These are phyloP conservation scores for Phylloboletellus chloephorus DNA, from an alignment of 1,284 basidiomycete genomes.

Conservation along the genomic window DNA sequence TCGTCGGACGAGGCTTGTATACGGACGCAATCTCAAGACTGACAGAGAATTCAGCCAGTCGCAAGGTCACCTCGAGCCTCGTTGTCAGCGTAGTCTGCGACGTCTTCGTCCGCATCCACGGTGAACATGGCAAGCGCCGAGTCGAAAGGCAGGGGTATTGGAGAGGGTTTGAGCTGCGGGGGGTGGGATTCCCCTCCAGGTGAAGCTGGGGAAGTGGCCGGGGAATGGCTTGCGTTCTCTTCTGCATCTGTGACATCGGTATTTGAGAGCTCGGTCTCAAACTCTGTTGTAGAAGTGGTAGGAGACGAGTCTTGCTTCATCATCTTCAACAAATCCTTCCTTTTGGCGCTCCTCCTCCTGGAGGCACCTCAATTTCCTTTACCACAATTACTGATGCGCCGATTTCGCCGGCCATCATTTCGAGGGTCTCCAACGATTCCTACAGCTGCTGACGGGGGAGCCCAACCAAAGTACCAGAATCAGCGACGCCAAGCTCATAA, in stretches of 20 bases:
- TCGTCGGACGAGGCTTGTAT: slow-evolving; percentile 64
- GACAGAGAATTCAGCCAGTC: slow-evolving; percentile 33
- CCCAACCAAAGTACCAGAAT: slow-evolving; percentile 82
- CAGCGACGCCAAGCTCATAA: slow-evolving; percentile 87
- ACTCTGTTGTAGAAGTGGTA: slow-evolving; percentile 38
- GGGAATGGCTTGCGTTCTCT: slow-evolving; percentile 27
- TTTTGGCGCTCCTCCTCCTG: slow-evolving; percentile 28
- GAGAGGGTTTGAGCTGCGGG: not conserved
- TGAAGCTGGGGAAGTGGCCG: slow-evolving; percentile 4
- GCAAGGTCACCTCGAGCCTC: slow-evolving; percentile 17
- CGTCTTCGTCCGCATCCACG: slow-evolving; percentile 44
- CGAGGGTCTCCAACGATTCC: slow-evolving; percentile 74
- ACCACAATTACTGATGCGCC: slow-evolving; percentile 85
- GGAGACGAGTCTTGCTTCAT: slow-evolving; percentile 21
- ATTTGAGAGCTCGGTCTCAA: slow-evolving; percentile 27
- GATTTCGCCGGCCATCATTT: slow-evolving; percentile 89
- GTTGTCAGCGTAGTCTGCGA: slow-evolving; percentile 18
- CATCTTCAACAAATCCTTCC: slow-evolving; percentile 19
- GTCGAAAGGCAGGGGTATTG: slow-evolving; percentile 11
- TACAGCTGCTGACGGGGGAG: slow-evolving; percentile 73
- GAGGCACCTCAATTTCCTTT: slow-evolving; percentile 76
- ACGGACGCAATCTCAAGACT: slow-evolving; percentile 65
- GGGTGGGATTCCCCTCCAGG: not conserved
- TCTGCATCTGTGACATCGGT: slow-evolving; percentile 34
- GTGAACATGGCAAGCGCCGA: slow-evolving; percentile 38